These are phyloP conservation scores for Viola pubescens DNA, from an alignment of 441 rosid genomes.

Conservation along the genomic window DNA sequence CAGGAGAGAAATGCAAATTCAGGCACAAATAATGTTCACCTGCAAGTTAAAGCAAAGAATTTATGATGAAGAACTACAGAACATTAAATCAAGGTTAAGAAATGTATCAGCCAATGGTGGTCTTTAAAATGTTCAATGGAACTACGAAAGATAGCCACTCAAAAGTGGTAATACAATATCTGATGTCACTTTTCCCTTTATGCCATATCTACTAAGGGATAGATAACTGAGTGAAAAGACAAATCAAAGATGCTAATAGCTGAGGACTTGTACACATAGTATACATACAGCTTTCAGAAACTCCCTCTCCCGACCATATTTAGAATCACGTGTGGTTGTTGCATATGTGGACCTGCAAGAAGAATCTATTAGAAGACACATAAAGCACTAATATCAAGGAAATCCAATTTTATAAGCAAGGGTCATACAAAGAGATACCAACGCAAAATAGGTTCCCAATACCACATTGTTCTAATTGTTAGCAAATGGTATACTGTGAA, in stretches of 20 bases:
- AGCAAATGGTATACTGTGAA: no score
- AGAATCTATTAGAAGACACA: constrained; percentile 8
- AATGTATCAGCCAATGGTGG: neutral
- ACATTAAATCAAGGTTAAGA: neutral
- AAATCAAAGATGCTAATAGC: neutral
- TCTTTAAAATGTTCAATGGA: neutral
- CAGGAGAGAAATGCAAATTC: no score
- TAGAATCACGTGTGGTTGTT: constrained; percentile 81
- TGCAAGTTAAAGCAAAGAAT: neutral
- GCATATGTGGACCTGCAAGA: constrained; percentile 84
- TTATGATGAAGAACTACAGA: neutral
- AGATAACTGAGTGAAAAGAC: neutral
- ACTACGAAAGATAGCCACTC: neutral
- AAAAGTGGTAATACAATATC: neutral
- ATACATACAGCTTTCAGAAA: constrained; percentile 87
- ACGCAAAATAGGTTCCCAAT: constrained; percentile 3
- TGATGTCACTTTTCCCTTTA: neutral
- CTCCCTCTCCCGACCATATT: constrained; percentile 84
- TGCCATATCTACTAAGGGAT: neutral
- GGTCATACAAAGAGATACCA: neutral
- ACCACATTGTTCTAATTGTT: neutral
- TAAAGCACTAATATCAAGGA: constrained; percentile 3
- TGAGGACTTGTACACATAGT: constrained; percentile 14
- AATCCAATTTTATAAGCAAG: neutral
- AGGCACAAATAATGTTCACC: neutral